Conservation (phyloP, 805 yeast genomes). For the Ogataea parapolymorpha region DNA sequence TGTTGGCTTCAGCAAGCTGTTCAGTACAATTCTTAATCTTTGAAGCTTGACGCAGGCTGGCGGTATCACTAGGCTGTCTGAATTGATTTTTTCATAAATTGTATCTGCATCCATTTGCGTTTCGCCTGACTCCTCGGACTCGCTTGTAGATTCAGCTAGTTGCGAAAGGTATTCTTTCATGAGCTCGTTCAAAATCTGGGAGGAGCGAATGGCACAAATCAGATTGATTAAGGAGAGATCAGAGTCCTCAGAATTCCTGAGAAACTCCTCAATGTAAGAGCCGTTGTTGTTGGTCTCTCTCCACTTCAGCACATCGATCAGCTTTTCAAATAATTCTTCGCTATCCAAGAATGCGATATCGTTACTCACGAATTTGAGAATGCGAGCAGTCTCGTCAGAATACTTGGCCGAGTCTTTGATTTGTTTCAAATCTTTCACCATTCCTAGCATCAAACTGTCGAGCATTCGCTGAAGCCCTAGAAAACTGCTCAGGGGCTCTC, state of each 20-base stretch:
- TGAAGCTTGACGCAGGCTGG: slow-evolving; percentile 24
- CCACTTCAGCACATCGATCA: slow-evolving; percentile 21
- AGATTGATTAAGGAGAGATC: slow-evolving; percentile 27
- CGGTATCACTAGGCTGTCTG: slow-evolving; percentile 24
- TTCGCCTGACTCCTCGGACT: slow-evolving; percentile 1
- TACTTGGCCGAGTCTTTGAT: slow-evolving; percentile 7
- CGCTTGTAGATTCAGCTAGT: slow-evolving; percentile 1
- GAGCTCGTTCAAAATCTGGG: slow-evolving; percentile 18
- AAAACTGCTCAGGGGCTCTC: slow-evolving; percentile 8
- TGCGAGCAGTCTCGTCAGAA: slow-evolving; percentile 15
- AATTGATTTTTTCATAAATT: slow-evolving; percentile 12
- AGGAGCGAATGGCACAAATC: slow-evolving; percentile 21
- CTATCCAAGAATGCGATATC: slow-evolving; percentile 25
- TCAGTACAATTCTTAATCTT: slow-evolving; percentile 29
- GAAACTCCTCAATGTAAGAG: slow-evolving; percentile 25
- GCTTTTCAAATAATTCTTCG: slow-evolving; percentile 20
- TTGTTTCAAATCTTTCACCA: slow-evolving; percentile 18
- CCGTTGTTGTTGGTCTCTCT: slow-evolving; percentile 14
- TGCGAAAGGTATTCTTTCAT: slow-evolving; percentile 22
- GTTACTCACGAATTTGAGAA: slow-evolving; percentile 18
- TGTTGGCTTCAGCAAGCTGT: slow-evolving; percentile 25
- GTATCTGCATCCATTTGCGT: slow-evolving; percentile 7
- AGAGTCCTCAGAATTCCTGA: slow-evolving; percentile 22
- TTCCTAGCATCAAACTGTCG: slow-evolving; percentile 17
- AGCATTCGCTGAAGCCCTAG: slow-evolving; percentile 13